Base-by-base conservation (phyloP, 2,329 filamentous ascomycete genomes). In the Trichoderma citrinoviride region DNA sequence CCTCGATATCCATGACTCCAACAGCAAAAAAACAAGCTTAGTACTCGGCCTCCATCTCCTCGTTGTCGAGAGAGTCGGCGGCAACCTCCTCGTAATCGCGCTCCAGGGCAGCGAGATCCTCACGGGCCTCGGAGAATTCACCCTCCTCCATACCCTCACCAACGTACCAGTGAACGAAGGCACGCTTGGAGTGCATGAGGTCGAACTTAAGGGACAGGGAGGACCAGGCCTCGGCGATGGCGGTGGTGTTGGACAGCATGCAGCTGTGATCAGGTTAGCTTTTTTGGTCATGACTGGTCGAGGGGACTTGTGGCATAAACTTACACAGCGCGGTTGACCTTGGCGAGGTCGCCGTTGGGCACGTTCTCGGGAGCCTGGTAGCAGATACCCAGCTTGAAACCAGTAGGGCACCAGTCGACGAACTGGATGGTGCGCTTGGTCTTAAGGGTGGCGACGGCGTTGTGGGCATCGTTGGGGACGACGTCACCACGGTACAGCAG, bases 81-180 rank as follows among this genome's bases (percentile, higher is more conserved):
- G 93, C 94, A 77, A 98, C 95, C 83, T 99, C 95, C 83, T 97
- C 94, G 83, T 99, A 99, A 79, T 99, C 94, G 73, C 93, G 90
- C 88, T 99, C 95, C 69, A 99, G 87, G 73, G 95, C 95, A 79
- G 95, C 95, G 79, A 99, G 84, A 83, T 99, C 95, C 84, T 99
- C 95, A 80, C 95, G 93, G 70, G 95, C 95, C 86, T 99, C 95
- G 65, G 92, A 96, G 88, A 99, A 99, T 83, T 99, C 95, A 81
- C 95, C 95, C 82, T 99, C 95, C 87, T 99, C 95, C 95, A 99
- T 99, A 88, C 95, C 95, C 86, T 98, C 95, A 84, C 95, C 95
- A 77, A 99, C 95, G 76, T 98, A 99, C 95, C 95, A 99, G 84
- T 99, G 95, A 70, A 99, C 95, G 83, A 99, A 99, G 68, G 95